Conservation (phyloP, 2,329 filamentous ascomycete species). For the Claviceps arundinis region DNA sequence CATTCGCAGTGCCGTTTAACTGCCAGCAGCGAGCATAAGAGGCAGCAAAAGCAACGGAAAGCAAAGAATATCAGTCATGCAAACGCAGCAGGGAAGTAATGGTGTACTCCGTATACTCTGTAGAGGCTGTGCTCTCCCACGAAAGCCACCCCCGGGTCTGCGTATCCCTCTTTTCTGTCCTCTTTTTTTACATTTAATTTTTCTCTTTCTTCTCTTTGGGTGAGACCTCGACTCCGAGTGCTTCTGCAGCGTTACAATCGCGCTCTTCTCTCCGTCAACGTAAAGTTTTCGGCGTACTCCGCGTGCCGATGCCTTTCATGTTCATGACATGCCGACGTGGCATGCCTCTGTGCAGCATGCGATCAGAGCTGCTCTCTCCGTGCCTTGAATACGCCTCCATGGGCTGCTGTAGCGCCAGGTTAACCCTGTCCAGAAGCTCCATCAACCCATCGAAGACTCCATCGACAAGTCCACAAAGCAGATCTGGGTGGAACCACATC, state of each 20-base stretch:
- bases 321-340: background rate
- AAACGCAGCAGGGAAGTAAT: background rate
- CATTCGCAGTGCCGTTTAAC: too few relatives aligned
- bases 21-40: too few relatives aligned
- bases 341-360: background rate
- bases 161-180: background rate
- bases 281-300: background rate
- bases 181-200: background rate
- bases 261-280: constrained; percentile 5
- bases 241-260: background rate
- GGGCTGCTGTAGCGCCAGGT: background rate
- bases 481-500: constrained; percentile 12
- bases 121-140: background rate
- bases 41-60: background rate
- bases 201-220: background rate
- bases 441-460: constrained; percentile 5
- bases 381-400: background rate
- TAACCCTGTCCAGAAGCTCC: constrained; percentile 4
- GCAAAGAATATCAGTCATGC: too few relatives aligned
- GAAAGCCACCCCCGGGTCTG: background rate
- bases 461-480: constrained; percentile 10
- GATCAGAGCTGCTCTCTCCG: background rate
- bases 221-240: background rate
- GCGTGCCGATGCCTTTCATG: background rate
- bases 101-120: background rate